These are phyloP conservation scores for Epichloe uncinata DNA, from an alignment of 2,329 filamentous ascomycete species.

Conservation along the genomic window DNA sequence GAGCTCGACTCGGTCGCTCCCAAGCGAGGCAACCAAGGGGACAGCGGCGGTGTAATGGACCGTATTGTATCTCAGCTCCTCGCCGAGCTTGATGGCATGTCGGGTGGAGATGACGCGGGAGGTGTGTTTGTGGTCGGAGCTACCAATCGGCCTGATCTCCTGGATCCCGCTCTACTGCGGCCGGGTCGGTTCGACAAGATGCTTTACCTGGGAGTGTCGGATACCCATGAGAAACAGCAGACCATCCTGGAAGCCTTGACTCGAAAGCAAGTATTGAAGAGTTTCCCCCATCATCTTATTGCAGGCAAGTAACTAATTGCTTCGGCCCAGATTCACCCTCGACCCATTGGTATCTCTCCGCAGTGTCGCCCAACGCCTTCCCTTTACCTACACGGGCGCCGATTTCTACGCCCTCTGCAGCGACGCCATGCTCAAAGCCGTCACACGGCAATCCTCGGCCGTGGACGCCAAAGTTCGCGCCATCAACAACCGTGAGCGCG, in stretches of 20 bases:
- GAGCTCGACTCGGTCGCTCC: constrained; percentile 89
- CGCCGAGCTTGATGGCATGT: constrained; percentile 96
- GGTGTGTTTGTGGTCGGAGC: constrained; percentile 96
- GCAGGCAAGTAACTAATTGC: background rate
- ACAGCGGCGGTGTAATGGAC: constrained; percentile 96
- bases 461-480: constrained; percentile 73
- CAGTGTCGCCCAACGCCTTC: constrained; percentile 61
- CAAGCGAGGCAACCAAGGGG: constrained; percentile 92
- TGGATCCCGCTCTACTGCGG: constrained; percentile 79
- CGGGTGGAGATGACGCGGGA: constrained; percentile 70
- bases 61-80: constrained; percentile 90
- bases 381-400: constrained; percentile 93
- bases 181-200: constrained; percentile 96
- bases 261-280: constrained; percentile 55
- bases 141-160: constrained; percentile 84
- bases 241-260: constrained; percentile 91
- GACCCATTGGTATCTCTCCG: constrained; percentile 64
- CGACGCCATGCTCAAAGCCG: constrained; percentile 97
- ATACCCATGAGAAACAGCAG: constrained; percentile 92
- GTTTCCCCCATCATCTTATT: background rate
- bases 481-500: constrained; percentile 39
- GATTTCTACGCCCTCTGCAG: constrained; percentile 96
- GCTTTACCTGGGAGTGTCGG: constrained; percentile 91
- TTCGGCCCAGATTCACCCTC: constrained; percentile 58
- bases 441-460: constrained; percentile 72